These are phyloP conservation scores for Suillus paluster DNA, from an alignment of 768 basidiomycete species.

Conservation along the genomic window DNA sequence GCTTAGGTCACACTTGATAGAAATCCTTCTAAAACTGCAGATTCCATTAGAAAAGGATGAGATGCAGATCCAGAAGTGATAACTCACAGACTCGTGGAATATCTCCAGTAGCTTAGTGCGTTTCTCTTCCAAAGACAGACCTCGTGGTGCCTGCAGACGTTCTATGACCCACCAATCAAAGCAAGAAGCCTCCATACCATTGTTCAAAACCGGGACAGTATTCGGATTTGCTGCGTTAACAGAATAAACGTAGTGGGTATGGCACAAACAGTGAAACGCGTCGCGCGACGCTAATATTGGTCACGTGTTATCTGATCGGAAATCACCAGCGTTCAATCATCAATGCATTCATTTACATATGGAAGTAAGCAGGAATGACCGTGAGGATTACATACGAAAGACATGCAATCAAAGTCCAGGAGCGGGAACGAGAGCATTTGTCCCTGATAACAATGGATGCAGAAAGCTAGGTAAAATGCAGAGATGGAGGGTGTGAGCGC, in stretches of 20 bases:
- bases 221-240: background rate
- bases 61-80: background rate
- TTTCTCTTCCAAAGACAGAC: slow-evolving; percentile 90
- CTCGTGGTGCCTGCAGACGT: slow-evolving; percentile 68
- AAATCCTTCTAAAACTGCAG: slow-evolving; percentile 72
- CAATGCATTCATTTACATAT: slow-evolving; percentile 32
- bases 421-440: slow-evolving; percentile 19
- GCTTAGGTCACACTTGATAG: slow-evolving; percentile 56
- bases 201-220: background rate
- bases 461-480: slow-evolving; percentile 23
- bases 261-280: background rate
- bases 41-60: slow-evolving; percentile 7
- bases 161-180: slow-evolving; percentile 5
- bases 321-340: background rate
- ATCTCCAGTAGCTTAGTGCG: slow-evolving; percentile 87
- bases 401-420: slow-evolving; percentile 33
- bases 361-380: slow-evolving; percentile 16
- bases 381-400: slow-evolving; percentile 14
- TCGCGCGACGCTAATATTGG: slow-evolving; percentile 2
- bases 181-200: slow-evolving; percentile 8
- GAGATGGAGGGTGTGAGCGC: slow-evolving; percentile 19
- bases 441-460: slow-evolving; percentile 11
- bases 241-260: slow-evolving; percentile 7
- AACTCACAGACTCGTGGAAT: slow-evolving; percentile 83
- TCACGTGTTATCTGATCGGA: slow-evolving; percentile 21